Percentiles rank a stretch among this genome's conserved stretches.
Evolutionary conservation across 148 eudicot species (phyloP).

Genomic region (Dysphania ambrosioides): DNA sequence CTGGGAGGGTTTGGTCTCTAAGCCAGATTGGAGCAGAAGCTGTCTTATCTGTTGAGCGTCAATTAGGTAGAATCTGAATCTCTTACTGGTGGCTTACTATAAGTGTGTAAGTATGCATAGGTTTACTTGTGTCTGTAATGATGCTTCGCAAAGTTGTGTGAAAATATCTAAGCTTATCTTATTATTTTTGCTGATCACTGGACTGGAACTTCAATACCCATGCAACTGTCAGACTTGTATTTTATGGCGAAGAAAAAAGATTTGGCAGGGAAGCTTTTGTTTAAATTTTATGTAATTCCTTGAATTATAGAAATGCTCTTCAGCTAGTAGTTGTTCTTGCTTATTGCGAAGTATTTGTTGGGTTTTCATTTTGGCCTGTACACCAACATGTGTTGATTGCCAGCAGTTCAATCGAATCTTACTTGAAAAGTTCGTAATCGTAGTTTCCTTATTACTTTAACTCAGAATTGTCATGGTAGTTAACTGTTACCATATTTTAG

Average conservation of each 20-base stretch:
- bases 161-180: not conserved
- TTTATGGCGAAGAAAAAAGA: not conserved
- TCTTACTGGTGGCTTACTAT: not conserved
- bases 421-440: too few relatives aligned
- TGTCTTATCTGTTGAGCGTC: not conserved
- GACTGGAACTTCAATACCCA: not conserved
- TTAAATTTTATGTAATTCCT: not conserved
- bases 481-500: too few relatives aligned
- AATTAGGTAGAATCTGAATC: not conserved
- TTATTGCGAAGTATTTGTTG: too few relatives aligned
- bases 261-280: not conserved
- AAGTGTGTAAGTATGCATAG: not conserved
- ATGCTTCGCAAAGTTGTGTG: not conserved
- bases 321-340: not conserved
- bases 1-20: conserved; percentile 36
- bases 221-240: not conserved
- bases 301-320: not conserved
- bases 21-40: not conserved
- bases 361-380: too few relatives aligned
- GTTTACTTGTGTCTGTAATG: not conserved
- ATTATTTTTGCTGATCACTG: not conserved
- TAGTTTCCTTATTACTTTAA: too few relatives aligned
- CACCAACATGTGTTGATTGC: too few relatives aligned
- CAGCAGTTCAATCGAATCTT: too few relatives aligned
- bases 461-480: too few relatives aligned